Conservation (phyloP, 129 eudicot species). For the Centaurea solstitialis region DNA sequence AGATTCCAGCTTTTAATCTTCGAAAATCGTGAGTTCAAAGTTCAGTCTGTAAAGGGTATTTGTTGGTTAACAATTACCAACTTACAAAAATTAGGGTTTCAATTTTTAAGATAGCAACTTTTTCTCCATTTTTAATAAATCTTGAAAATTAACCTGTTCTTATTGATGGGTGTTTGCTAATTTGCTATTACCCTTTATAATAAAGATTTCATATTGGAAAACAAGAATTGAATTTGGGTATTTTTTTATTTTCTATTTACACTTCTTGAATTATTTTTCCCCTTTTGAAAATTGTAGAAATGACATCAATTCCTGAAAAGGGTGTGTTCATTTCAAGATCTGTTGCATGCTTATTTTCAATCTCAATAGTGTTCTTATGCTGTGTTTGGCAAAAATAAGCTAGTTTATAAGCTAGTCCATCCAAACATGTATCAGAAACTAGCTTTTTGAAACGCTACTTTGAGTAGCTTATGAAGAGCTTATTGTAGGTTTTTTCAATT, state of each 20-base stretch:
- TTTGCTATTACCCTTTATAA: not conserved
- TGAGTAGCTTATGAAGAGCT: too few species aligned
- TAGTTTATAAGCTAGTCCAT: too few species aligned
- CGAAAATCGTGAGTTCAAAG: not conserved
- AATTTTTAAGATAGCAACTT: not conserved
- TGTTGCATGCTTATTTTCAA: conserved; percentile 46
- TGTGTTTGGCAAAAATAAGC: too few species aligned
- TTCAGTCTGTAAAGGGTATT: not conserved
- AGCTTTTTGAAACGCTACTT: too few species aligned
- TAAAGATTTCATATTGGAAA: not conserved
- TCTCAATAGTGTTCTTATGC: conserved; percentile 57
- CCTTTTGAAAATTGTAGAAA: not conserved
- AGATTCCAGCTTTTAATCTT: not conserved
- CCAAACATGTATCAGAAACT: too few species aligned
- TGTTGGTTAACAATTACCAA: not conserved
- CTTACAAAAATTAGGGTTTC: not conserved
- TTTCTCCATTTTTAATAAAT: not conserved
- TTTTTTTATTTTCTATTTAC: not conserved
- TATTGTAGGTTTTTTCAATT: too few species aligned
- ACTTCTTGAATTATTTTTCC: not conserved
- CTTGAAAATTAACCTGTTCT: not conserved
- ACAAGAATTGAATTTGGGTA: not conserved
- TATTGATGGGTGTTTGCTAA: not conserved
- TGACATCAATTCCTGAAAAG: conserved; percentile 52
- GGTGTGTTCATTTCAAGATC: conserved; percentile 43